A percentile compares a stretch with the other conserved stretches of the same genome.
Conservation (phyloP, 2,329 filamentous ascomycete species). For the Davidsoniella eucalypti region DNA sequence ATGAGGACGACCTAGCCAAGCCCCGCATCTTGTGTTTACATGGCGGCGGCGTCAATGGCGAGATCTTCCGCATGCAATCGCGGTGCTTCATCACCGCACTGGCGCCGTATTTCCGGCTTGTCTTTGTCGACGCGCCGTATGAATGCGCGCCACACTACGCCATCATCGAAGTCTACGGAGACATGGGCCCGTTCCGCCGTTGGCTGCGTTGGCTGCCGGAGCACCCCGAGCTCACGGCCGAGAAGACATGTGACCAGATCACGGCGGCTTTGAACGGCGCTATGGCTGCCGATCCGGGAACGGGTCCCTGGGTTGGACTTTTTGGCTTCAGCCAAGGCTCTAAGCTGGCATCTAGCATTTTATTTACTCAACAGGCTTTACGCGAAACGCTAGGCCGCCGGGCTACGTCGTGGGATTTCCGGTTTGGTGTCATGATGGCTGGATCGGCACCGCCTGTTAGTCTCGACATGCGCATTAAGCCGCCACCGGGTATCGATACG, state of each 20-base stretch:
- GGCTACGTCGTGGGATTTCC: conserved; percentile 26
- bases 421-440: conserved; percentile 46
- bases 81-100: conserved; percentile 36
- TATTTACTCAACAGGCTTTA: conserved; percentile 44
- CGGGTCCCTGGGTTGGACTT: conserved; percentile 41
- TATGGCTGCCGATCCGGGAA: conserved; percentile 37
- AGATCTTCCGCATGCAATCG: conserved; percentile 52
- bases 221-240: conserved; percentile 35
- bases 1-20: conserved; percentile 16
- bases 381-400: conserved; percentile 20
- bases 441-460: conserved; percentile 43
- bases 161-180: conserved; percentile 47
- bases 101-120: conserved; percentile 44
- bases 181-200: conserved; percentile 46
- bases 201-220: conserved; percentile 46
- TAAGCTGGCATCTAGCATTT: conserved; percentile 41
- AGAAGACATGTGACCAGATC: conserved; percentile 24
- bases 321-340: conserved; percentile 54
- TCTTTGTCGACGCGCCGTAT: conserved; percentile 57
- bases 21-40: conserved; percentile 69
- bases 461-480: conserved; percentile 24
- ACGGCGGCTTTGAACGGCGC: conserved; percentile 24
- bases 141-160: conserved; percentile 43
- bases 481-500: conserved; percentile 16
- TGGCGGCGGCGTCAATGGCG: conserved; percentile 58